A percentile compares a stretch with the other conserved stretches of the same genome.
These are phyloP conservation scores for Cordyceps pruinosa DNA, from an alignment of 2,329 filamentous ascomycete species.

Conservation along the genomic window DNA sequence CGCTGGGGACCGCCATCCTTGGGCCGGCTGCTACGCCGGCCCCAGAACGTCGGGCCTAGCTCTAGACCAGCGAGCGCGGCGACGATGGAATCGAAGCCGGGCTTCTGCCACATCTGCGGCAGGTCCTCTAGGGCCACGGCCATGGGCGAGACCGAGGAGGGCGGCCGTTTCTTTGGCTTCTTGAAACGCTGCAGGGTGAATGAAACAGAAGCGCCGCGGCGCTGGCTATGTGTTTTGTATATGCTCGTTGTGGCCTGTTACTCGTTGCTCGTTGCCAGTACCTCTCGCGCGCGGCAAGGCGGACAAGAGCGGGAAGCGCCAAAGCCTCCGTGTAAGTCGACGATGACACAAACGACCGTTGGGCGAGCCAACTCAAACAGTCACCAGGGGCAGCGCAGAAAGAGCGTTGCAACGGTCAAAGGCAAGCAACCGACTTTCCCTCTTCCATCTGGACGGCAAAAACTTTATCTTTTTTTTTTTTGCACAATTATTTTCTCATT, in stretches of 20 bases:
- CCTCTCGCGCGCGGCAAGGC: too few relatives aligned
- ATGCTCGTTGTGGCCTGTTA: not conserved
- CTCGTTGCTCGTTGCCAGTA: not conserved
- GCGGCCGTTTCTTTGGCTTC: not conserved
- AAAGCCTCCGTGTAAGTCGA: conserved; percentile 1
- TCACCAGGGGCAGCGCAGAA: not conserved
- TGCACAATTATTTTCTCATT: not conserved
- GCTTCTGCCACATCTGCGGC: conserved; percentile 75
- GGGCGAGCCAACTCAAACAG: not conserved
- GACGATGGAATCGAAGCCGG: conserved; percentile 57
- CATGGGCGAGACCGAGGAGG: conserved; percentile 17
- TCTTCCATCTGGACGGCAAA: not conserved
- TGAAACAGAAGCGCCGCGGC: not conserved
- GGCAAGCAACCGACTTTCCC: not conserved
- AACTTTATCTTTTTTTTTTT: not conserved
- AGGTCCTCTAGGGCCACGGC: conserved; percentile 49
- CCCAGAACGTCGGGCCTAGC: conserved; percentile 63
- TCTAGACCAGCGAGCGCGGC: conserved; percentile 59
- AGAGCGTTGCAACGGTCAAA: not conserved
- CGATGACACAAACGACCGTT: too few relatives aligned
- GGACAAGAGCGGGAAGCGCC: too few relatives aligned
- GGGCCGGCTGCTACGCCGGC: conserved; percentile 18
- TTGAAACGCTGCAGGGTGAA: not conserved
- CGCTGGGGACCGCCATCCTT: conserved; percentile 23
- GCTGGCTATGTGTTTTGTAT: not conserved